Base-by-base conservation (phyloP, 2,329 filamentous ascomycete species). In the Penicillium glabrum region DNA sequence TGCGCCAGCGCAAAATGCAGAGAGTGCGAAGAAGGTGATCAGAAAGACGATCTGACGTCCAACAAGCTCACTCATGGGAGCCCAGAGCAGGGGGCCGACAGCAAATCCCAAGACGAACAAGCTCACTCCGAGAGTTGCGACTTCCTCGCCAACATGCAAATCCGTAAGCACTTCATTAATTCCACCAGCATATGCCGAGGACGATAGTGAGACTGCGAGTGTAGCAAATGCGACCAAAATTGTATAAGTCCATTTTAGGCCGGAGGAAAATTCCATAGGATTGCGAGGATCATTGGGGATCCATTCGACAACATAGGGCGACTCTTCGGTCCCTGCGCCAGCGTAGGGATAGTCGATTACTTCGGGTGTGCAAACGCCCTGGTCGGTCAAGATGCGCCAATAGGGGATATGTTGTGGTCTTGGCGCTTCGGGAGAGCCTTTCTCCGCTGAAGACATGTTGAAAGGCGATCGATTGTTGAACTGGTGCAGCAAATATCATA, bases 1-100 rank as follows among this genome's bases (percentile, higher is more conserved):
- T 11, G 78, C 79, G 8, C 78, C 85, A 8, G 81, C 84, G 59
- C 82, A 85, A 68, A 88, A 88, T 1, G 78, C 80, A 1, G 81
- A 80, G 60, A 87, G 78, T 2, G 76, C 73, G 31, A 79, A 67
- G 65, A 85, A 86, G 1, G 83, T 86, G 60, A 79, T 71, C 59
- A 83, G 77, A 70, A 86, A 88, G 24, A 87, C 77, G 44, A 80
- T 72, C 64, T 86, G 80, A 10, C 83, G 75, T 4, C 67, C 67
- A 29, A 61, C 60, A 29, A 67, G 27, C 45, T 68, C 65, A 53
- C 64, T 66, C 29, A 68, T 49, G 3, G 66, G 64, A 6, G 66
- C 73, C 72, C 72, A 76, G 23, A 77, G 64, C 19, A 75, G 46
- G 0, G 75, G 75, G 0, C 75, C 74, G 43, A 76, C 67, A 24